Base-by-base conservation (phyloP, 805 yeast species). In the Ogataea kodamae region DNA sequence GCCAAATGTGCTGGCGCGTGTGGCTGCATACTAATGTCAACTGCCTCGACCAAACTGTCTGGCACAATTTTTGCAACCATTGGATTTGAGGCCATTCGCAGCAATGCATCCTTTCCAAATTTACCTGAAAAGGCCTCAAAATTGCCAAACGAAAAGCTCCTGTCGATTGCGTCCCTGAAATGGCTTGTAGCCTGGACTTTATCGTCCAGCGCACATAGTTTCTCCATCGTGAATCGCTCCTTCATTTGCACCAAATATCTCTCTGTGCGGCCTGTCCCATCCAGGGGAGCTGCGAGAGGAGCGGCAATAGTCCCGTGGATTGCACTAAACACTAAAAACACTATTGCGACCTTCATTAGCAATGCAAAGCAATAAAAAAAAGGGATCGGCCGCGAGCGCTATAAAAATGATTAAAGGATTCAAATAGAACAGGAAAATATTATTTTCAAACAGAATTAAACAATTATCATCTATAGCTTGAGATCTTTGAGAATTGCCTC, bases 111-210 rank as follows among this genome's bases (percentile, higher is more conserved):
- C 17, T 59, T 54, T 8, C 78, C 63, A 52, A 81, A 74, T 35
- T 68, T 69, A 1, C 88, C 87, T 0, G 80, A 68, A 41, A 87
- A 74, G 0, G 83, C 94, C 43, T 72, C 75, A 51, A 84, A 81
- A 14, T 67, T 68, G 1, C 94, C 94, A 49, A 86, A 76, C 0
- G 82, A 68, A 45, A 76, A 76, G 9, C 72, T 63, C 35, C 70
- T 67, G 9, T 67, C 62, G 17, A 84, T 69, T 25, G 65, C 56
- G 22, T 68, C 62, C 41, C 74, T 54, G 33, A 70, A 58, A 48
- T 75, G 70, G 18, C 71, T 61, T 20, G 61, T 41, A 4, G 55
- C 44, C 27, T 44, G 59, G 7, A 52, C 41, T 19, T 37, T 40
- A 23, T 64, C 52, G 29, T 72, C 76, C 45, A 68, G 69, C 2